phyloP scores from a whole-genome alignment of 305 asterid species.

The Fraxinus latifolia region DNA sequence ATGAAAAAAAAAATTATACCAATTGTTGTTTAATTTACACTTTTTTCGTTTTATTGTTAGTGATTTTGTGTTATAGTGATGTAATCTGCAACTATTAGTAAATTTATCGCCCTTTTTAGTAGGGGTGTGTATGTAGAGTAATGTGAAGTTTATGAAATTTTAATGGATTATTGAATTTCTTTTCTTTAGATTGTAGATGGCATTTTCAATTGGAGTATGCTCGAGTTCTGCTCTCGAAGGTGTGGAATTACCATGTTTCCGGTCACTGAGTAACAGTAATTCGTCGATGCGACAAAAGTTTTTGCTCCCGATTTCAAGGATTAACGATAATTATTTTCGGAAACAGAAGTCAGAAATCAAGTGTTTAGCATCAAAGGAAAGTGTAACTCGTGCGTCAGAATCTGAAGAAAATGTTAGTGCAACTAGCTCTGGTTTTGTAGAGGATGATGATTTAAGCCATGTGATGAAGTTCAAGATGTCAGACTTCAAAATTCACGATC shows the following conservation, averaged over 20 bases:
- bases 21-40: background rate
- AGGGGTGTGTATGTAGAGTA: background rate
- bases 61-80: background rate
- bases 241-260: constrained; percentile 39
- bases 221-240: constrained; percentile 49
- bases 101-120: background rate
- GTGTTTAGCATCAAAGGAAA: constrained; percentile 47
- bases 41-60: background rate
- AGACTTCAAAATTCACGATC: constrained; percentile 68
- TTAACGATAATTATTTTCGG: constrained; percentile 1
- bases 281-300: constrained; percentile 29
- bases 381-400: constrained; percentile 38
- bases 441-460: constrained; percentile 71
- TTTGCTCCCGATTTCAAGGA: constrained; percentile 27
- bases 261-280: constrained; percentile 25
- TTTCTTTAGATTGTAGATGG: constrained; percentile 39
- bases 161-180: background rate
- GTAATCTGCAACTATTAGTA: background rate
- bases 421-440: constrained; percentile 32
- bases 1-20: background rate
- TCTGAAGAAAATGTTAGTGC: constrained; percentile 38
- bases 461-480: constrained; percentile 78
- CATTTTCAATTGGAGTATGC: constrained; percentile 48
- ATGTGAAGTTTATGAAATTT: constrained; percentile 32
- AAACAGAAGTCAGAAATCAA: constrained; percentile 25